Conservation (phyloP, 495 filamentous ascomycete species). For the Aspergillus campestris region DNA sequence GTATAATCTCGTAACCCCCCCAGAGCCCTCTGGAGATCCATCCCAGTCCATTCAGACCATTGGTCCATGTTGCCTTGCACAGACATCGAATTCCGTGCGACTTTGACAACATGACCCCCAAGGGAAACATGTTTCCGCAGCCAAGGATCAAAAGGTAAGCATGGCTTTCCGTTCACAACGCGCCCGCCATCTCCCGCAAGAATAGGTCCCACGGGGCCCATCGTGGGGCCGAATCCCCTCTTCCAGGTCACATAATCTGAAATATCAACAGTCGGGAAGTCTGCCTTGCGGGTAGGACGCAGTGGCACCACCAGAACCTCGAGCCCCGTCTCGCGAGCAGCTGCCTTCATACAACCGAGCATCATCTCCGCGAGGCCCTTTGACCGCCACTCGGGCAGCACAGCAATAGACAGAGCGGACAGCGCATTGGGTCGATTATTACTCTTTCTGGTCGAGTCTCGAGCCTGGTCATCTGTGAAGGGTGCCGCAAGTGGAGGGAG, state of each 20-base stretch:
- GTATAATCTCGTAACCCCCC: not conserved
- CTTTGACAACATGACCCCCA: not conserved
- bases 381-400: not conserved
- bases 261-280: not conserved
- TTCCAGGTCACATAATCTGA: not conserved
- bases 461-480: not conserved
- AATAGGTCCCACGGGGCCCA: too few relatives aligned
- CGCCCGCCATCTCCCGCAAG: not conserved
- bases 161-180: not conserved
- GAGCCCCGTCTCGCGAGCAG: not conserved
- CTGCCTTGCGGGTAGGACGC: not conserved
- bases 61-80: not conserved
- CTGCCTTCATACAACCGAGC: not conserved
- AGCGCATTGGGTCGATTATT: not conserved
- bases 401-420: not conserved
- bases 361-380: not conserved
- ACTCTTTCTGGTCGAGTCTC: not conserved
- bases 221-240: too few relatives aligned
- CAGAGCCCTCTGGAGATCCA: not conserved
- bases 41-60: not conserved
- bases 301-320: not conserved
- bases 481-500: not conserved
- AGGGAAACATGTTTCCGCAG: not conserved
- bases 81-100: not conserved
- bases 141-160: not conserved